A percentile compares a stretch with the other conserved stretches of the same genome.
Evolutionary conservation across 306 rosid genomes (phyloP).

Genomic region (Ochetophila trinervis): DNA sequence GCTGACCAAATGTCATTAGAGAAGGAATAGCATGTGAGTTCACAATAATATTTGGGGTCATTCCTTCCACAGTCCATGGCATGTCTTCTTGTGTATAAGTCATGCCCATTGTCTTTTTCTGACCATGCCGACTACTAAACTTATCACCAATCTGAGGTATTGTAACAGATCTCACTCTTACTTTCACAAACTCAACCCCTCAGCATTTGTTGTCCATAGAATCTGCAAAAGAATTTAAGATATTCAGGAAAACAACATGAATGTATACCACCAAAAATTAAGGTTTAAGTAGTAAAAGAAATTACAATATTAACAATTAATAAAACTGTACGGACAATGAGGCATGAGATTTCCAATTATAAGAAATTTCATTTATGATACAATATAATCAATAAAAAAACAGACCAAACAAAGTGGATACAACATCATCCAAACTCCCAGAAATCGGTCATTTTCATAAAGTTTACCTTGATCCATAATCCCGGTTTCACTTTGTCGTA

Average conservation of each 20-base stretch:
- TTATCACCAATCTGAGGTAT: conserved; percentile 99
- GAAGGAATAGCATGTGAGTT: conserved; percentile 99
- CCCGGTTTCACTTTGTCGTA: conserved; percentile 97
- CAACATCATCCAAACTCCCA: too few species aligned
- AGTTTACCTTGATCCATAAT: conserved; percentile 95
- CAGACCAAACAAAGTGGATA: neutral
- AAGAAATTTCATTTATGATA: neutral
- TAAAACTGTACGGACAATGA: neutral
- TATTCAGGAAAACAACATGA: neutral
- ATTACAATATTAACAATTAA: neutral
- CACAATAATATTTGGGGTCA: conserved; percentile 94
- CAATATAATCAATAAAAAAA: neutral
- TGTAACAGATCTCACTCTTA: conserved; percentile 90
- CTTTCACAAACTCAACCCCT: conserved; percentile 96
- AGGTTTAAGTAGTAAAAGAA: too few species aligned
- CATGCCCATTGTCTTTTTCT: conserved; percentile 97
- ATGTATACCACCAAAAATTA: too few species aligned
- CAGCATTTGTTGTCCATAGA: conserved; percentile 95
- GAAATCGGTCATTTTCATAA: neutral
- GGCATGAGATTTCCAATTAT: neutral
- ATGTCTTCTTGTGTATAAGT: conserved; percentile 99
- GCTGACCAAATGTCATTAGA: conserved; percentile 98
- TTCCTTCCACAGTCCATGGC: conserved; percentile 99
- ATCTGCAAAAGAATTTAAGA: conserved; percentile 48
- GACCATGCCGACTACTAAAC: conserved; percentile 98